Base-by-base conservation (phyloP, 78 protist species). In the Dictyostelium purpureum region DNA sequence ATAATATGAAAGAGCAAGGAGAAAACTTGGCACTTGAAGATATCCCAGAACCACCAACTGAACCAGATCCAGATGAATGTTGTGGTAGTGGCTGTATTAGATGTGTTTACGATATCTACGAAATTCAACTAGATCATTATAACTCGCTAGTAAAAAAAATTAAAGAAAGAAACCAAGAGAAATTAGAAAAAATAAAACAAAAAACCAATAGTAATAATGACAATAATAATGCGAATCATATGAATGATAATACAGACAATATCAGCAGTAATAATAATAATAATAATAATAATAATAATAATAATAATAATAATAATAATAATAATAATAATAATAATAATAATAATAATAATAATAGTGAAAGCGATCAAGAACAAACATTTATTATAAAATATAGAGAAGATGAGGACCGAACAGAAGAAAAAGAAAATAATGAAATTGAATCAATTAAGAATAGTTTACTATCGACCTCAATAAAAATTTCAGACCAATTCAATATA, bases 71-170 rank as follows among this genome's bases (percentile, higher is more conserved):
- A 0, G 91, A 85, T 59, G 91, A 85, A 38, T 85, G 91, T 59
- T 85, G 91, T 85, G 91, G 91, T 1, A 73, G 76, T 43, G 91
- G 91, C 10, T 85, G 91, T 24, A 37, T 59, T 16, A 52, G 91
- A 85, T 85, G 91, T 47, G 91, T 85, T 2, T 73, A 85, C 12
- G 91, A 85, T 57, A 18, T 85, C 6, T 85, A 85, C 37, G 91
- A 85, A 59, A 18, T 45, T 2, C 75, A 71, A 43, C 12, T 85
- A 3, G 82, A 85, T 3, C 12, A 33, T 24, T 85, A 85, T 35
- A 79, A 85, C 11, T 28, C 24, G 12, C 4, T 85, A 31, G 49
- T 45, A 6, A 0, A 31, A 57, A 45, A 73, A 52, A 85, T 66
- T 12, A 35, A 85, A 42, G 40, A 37, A 40, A 85, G 66, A 57